Evolutionary conservation across 306 rosid genomes (phyloP).

Genomic region (Acacia melanoxylon): DNA sequence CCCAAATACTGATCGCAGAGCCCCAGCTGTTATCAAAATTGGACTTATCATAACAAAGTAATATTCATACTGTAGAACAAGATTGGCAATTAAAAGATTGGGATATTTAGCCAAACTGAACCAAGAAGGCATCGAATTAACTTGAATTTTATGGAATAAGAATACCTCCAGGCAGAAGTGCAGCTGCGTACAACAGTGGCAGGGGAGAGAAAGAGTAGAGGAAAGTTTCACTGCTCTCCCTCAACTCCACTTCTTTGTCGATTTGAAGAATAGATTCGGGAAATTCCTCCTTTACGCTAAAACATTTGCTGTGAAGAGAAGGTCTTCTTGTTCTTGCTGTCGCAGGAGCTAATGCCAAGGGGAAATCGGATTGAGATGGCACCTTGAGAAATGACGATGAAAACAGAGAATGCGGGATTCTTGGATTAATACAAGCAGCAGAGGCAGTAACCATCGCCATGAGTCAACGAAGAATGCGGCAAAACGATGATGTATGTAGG

Average conservation of each 20-base stretch:
- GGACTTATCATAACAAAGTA: not conserved
- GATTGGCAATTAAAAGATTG: not conserved
- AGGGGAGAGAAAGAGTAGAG: constrained; percentile 69
- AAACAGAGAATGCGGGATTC: constrained; percentile 20
- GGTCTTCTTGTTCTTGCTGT: constrained; percentile 3
- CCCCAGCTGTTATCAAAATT: constrained; percentile 49
- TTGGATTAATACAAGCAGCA: constrained; percentile 23
- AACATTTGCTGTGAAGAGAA: constrained; percentile 18
- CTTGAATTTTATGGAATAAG: not conserved
- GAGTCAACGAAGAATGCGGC: not conserved
- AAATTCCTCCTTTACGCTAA: constrained; percentile 16
- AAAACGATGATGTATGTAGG: not conserved
- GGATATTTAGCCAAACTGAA: not conserved
- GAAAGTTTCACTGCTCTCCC: constrained; percentile 41
- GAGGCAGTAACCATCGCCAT: constrained; percentile 54
- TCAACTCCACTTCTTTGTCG: constrained; percentile 26
- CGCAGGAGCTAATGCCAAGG: constrained; percentile 19
- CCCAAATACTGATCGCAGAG: constrained; percentile 54
- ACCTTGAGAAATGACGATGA: constrained; percentile 32
- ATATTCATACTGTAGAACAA: not conserved
- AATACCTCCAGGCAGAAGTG: constrained; percentile 83
- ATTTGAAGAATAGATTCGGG: not conserved
- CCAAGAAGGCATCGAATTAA: not conserved
- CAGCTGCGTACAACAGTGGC: constrained; percentile 63
- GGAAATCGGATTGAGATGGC: constrained; percentile 27